Evolutionary conservation across 2,329 filamentous ascomycete species (phyloP), one percentile per base, ranked within the genome.

Genomic region (Aureobasidium vineae): DNA sequence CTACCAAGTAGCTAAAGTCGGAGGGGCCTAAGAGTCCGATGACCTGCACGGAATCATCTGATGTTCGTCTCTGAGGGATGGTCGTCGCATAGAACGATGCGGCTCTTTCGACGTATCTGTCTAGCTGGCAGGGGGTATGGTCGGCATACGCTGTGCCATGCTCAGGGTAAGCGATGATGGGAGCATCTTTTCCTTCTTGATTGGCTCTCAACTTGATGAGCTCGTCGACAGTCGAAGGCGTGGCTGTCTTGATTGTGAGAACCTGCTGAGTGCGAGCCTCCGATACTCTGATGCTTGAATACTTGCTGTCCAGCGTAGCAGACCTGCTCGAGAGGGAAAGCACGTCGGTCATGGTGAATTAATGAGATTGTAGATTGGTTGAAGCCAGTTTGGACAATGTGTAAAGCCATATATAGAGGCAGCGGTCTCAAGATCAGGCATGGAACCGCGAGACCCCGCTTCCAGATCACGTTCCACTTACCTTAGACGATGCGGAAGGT

Each of bases 1-100:
- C 80, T 41, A 85, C 76, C 36, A 85, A 76, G 67, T 85, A 85
- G 65, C 83, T 80, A 8, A 86, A 73, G 68, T 83, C 80, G 1
- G 83, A 85, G 1, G 79, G 78, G 0, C 81, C 83, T 2, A 86
- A 73, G 10, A 86, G 71, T 2, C 78, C 82, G 40, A 86, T 77
- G 1, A 81, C 78, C 47, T 69, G 65, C 15, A 69, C 68, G n/a
- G 68, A 54, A 40, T 73, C 68, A 33, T 66, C 64, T 13, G 68
- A 70, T 13, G 36, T 52, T 28, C 40, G 49, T 61, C 70, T 67
- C 50, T 68, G 71, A 0, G 69, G 64, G n/a, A 73, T 67, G 19
- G 61, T 40, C 7, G 38, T 19, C 5, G 66, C 40, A 50, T 72
- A 72, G 8, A 69, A 45, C 6, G 64, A 61, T 56, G 71, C 71